Evolutionary conservation across 257 asterid species (phyloP).

Genomic region (Lantana camara): DNA sequence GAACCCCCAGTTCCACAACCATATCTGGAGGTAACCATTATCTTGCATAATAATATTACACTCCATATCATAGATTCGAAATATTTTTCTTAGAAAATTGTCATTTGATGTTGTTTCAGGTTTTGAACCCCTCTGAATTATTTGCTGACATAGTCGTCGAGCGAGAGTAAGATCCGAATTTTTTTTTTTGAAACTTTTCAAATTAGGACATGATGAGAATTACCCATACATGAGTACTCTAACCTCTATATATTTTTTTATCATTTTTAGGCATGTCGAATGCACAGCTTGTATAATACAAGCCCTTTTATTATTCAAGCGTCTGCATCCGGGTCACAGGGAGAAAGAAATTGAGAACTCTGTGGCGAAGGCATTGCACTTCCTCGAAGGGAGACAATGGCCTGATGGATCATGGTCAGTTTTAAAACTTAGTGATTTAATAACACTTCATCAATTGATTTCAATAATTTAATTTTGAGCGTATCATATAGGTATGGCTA

Average conservation of each 20-base stretch:
- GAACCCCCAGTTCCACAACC: constrained; percentile 70
- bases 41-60: background rate
- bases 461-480: constrained; percentile 3
- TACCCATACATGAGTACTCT: background rate
- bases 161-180: constrained; percentile 53
- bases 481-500: constrained; percentile 57
- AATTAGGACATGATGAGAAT: background rate
- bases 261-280: too few species aligned
- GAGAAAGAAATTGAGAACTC: too few species aligned
- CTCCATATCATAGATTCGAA: too few species aligned
- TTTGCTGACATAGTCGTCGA: constrained; percentile 81
- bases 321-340: too few species aligned
- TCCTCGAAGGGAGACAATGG: too few species aligned
- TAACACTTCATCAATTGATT: background rate
- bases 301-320: too few species aligned
- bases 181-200: background rate
- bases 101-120: constrained; percentile 28
- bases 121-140: constrained; percentile 77
- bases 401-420: too few species aligned
- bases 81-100: background rate
- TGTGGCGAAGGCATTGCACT: too few species aligned
- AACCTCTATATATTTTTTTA: background rate
- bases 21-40: constrained; percentile 51
- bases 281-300: too few species aligned
- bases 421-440: too few species aligned